These are phyloP conservation scores for Epicoccum nigrum DNA, from an alignment of 2,329 filamentous ascomycete genomes.

Conservation along the genomic window DNA sequence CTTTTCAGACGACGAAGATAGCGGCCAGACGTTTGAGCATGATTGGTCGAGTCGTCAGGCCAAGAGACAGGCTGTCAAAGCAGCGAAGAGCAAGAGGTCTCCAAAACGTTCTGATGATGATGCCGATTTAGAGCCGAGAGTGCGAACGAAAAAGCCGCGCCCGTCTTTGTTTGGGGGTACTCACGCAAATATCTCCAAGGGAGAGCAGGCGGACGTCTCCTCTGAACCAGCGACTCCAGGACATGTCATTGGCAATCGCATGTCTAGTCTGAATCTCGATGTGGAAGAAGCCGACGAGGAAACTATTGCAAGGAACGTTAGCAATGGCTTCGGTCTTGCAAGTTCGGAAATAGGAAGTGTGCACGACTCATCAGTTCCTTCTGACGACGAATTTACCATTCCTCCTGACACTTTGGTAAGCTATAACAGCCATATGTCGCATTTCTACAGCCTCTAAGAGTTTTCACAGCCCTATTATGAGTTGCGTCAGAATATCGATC, in stretches of 20 bases:
- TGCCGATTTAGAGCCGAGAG: constrained; percentile 5
- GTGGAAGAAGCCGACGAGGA: constrained; percentile 5
- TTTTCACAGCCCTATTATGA: constrained; percentile 23
- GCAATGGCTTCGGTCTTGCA: constrained; percentile 13
- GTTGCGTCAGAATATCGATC: constrained; percentile 33
- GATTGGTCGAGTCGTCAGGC: constrained; percentile 7
- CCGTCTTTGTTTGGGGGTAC: constrained; percentile 25
- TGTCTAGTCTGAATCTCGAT: constrained; percentile 23
- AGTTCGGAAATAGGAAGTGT: constrained; percentile 12
- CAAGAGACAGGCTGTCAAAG: background rate
- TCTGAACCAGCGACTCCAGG: background rate
- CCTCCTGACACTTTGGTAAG: constrained; percentile 19
- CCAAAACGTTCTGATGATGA: constrained; percentile 12
- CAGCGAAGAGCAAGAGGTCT: constrained; percentile 11
- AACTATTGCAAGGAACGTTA: background rate
- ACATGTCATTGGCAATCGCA: constrained; percentile 13
- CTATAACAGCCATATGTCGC: constrained; percentile 2
- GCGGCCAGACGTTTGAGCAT: constrained; percentile 14
- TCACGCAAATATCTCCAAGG: background rate
- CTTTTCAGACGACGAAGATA: constrained; percentile 26
- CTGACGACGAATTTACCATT: constrained; percentile 19
- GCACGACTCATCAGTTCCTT: constrained; percentile 16
- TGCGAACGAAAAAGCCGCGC: constrained; percentile 19
- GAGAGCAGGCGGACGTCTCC: background rate
- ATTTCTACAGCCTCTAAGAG: background rate